Evolutionary conservation across 164 flowering plant species (phyloP).

Genomic region (Amborella trichopoda): DNA sequence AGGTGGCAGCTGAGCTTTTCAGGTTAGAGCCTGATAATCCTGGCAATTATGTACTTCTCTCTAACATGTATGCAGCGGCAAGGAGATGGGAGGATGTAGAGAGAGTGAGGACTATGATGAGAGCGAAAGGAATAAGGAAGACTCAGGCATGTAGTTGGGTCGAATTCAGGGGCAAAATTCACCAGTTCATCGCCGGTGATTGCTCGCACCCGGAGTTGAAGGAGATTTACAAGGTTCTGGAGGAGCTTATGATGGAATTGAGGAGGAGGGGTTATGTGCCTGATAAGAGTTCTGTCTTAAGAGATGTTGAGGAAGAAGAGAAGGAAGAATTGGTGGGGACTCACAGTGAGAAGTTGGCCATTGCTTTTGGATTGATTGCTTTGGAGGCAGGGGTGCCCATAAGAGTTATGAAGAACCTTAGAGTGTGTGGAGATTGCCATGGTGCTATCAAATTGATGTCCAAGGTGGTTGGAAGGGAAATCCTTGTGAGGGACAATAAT

Average conservation of each 20-base stretch:
- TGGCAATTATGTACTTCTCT: constrained; percentile 49
- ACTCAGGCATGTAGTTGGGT: constrained; percentile 59
- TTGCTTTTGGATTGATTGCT: constrained; percentile 50
- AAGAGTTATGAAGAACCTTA: constrained; percentile 86
- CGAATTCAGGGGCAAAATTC: constrained; percentile 36
- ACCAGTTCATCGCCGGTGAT: constrained; percentile 54
- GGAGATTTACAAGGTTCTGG: constrained; percentile 30
- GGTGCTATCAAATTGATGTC: constrained; percentile 79
- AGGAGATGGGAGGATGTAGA: constrained; percentile 29
- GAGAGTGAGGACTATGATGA: constrained; percentile 29
- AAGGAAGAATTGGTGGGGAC: constrained; percentile 57
- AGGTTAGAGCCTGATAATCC: constrained; percentile 51
- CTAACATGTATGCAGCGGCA: constrained; percentile 34
- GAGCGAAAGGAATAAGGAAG: constrained; percentile 28
- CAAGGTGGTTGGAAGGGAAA: constrained; percentile 55
- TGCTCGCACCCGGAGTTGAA: constrained; percentile 30
- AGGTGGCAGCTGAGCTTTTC: constrained; percentile 28
- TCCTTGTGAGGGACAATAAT: constrained; percentile 76
- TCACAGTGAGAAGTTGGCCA: constrained; percentile 73
- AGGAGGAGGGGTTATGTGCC: constrained; percentile 36
- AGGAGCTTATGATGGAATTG: constrained; percentile 35
- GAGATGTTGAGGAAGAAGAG: constrained; percentile 75
- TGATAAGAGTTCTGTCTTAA: constrained; percentile 37
- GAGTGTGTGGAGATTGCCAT: constrained; percentile 91
- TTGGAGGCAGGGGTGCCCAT: constrained; percentile 63